Conservation (phyloP, 176 grass and related monocot genomes). For the Dactylis glomerata region DNA sequence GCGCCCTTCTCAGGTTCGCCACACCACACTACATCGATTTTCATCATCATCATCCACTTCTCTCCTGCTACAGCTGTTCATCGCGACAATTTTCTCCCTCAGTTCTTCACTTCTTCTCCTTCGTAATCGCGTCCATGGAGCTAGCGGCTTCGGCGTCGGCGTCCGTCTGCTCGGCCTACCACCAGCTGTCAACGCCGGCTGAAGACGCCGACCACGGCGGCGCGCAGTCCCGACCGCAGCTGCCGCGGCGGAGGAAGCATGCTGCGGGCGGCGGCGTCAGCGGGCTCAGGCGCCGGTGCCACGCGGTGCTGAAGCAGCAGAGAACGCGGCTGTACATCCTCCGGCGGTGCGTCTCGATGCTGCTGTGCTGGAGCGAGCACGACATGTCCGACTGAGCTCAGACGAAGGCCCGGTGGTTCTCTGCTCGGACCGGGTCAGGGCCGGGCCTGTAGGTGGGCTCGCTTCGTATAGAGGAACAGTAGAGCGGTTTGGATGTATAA, state of each 20-base stretch:
- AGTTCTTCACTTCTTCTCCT: neutral
- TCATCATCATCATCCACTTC: neutral
- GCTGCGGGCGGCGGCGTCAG: neutral
- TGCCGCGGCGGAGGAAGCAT: slow-evolving; percentile 2
- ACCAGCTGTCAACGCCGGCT: slow-evolving; percentile 19
- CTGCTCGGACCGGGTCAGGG: no score
- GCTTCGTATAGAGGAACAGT: neutral
- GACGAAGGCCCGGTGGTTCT: neutral
- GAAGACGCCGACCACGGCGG: no score
- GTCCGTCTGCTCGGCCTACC: slow-evolving; percentile 39
- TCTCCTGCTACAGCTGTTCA: neutral
- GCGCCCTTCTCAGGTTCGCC: neutral
- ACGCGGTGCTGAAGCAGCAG: slow-evolving; percentile 74
- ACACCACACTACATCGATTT: neutral
- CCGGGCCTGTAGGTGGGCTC: neutral
- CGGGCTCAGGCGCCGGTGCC: slow-evolving; percentile 59
- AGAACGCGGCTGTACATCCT: slow-evolving; percentile 78
- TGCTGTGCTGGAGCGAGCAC: slow-evolving; percentile 74
- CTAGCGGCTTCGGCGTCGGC: slow-evolving; percentile 19
- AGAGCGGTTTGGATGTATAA: neutral
- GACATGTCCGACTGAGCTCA: slow-evolving; percentile 46
- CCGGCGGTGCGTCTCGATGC: slow-evolving; percentile 74
- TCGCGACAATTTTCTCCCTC: neutral
- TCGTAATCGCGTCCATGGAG: slow-evolving; percentile 2
- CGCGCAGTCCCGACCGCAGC: neutral